Evolutionary conservation across 805 yeast species (phyloP), one percentile per base, ranked within the genome.

Genomic region (Starmera dryadoides): DNA sequence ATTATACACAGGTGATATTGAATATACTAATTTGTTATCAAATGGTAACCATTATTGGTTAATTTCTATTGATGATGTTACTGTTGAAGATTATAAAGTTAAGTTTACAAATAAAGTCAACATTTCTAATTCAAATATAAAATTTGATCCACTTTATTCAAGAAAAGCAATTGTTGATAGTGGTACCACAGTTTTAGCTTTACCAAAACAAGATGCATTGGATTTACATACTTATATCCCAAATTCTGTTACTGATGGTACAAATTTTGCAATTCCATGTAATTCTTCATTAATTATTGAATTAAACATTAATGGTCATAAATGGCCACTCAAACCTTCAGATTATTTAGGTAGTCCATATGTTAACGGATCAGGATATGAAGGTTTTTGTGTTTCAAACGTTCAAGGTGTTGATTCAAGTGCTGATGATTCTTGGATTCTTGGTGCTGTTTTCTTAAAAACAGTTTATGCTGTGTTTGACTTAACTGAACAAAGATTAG

Each of bases 391-490:
- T 62, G 77, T 79, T 11, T 74, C 83, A 6, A 79, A 77, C 48
- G 67, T 79, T 41, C 85, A 77, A 58, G 86, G 84, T 9, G 50
- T 71, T n/a, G 60, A 61, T 21, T 56, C 65, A 10, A 53, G 55
- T 26, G 49, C 55, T 14, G 58, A 63, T 38, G 62, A 61, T 15
- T 54, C 68, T 1, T 80, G 86, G 86, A 70, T 80, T 38, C 58
- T 80, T 30, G 87, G 87, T 5, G 79, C 76, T n/a, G 64, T 76
- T 3, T 79, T 80, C 50, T 55, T 80, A 47, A 69, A 70, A 42
- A 63, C 65, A 25, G 77, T 68, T 39, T 79, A 77, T 52, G 67
- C 79, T 2, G 74, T 76, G 12, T 80, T 77, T 47, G 81, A 80
- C 47, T 62, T 74, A 40, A 75, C 68, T 36, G 50, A 65, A n/a